Evolutionary conservation across 2,329 filamentous ascomycete species (phyloP).

Genomic region (Harringtonia lauricola): DNA sequence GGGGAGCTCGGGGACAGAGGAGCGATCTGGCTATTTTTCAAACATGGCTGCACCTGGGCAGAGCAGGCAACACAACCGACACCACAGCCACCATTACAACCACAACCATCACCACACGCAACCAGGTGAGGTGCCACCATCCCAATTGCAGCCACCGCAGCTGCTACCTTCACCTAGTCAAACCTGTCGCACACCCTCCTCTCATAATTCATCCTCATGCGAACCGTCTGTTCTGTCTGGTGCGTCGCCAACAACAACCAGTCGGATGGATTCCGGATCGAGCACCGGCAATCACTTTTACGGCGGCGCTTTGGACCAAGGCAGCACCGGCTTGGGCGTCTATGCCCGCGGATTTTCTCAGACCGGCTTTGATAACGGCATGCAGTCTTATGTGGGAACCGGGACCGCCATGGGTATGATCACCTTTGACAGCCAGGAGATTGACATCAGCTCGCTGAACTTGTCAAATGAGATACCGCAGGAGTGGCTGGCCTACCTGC

Average conservation of each 20-base stretch:
- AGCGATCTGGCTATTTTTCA: too few relatives aligned
- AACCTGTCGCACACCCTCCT: conserved; percentile 24
- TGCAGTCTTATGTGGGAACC: conserved; percentile 20
- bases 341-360: conserved; percentile 15
- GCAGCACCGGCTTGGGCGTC: not conserved
- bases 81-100: not conserved
- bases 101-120: conserved; percentile 11
- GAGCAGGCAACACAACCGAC: not conserved
- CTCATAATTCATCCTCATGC: conserved; percentile 30
- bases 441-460: conserved; percentile 60
- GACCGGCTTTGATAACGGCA: conserved; percentile 15
- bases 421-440: conserved; percentile 66
- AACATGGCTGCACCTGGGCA: too few relatives aligned
- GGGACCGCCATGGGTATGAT: conserved; percentile 35
- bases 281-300: not conserved
- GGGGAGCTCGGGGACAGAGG: too few relatives aligned
- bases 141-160: conserved; percentile 10
- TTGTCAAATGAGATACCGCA: conserved; percentile 53
- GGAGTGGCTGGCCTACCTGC: conserved; percentile 62
- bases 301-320: not conserved
- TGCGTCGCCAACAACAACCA: not conserved
- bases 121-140: conserved; percentile 14
- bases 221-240: conserved; percentile 22
- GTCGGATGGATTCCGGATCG: not conserved
- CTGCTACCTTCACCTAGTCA: conserved; percentile 12